Conservation (phyloP, 768 basidiomycete genomes). For the Amanita rubescens region DNA sequence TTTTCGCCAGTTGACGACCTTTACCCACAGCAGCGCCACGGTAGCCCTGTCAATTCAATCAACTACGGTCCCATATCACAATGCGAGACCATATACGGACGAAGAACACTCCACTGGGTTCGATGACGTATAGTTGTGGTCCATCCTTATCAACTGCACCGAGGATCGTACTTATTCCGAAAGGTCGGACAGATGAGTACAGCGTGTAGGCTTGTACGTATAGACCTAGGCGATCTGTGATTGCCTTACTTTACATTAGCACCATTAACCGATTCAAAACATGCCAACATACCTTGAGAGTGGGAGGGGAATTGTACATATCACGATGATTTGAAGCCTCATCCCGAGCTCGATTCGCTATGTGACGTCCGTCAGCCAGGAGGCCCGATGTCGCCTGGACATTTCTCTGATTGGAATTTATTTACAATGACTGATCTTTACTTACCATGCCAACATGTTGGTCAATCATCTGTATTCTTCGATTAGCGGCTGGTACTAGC, state of each 20-base stretch:
- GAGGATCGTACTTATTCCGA: conserved; percentile 90
- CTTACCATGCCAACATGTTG: conserved; percentile 85
- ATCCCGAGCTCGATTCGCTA: conserved; percentile 77
- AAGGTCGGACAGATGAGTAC: conserved; percentile 96
- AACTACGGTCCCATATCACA: not conserved
- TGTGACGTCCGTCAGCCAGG: conserved; percentile 86
- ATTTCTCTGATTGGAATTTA: not conserved
- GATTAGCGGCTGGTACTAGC: conserved; percentile 86
- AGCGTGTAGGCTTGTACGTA: conserved; percentile 95
- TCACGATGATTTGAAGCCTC: conserved; percentile 75
- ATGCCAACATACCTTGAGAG: conserved; percentile 57
- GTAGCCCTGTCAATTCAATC: conserved; percentile 59
- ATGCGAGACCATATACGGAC: conserved; percentile 34
- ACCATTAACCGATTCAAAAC: not conserved
- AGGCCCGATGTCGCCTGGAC: conserved; percentile 86
- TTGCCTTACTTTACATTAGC: conserved; percentile 17
- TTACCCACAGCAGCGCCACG: conserved; percentile 96
- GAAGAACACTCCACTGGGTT: conserved; percentile 90
- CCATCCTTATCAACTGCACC: conserved; percentile 85
- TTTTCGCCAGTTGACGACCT: conserved; percentile 96
- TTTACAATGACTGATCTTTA: not conserved
- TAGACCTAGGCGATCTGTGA: conserved; percentile 72
- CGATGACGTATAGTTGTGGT: conserved; percentile 82
- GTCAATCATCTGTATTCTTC: conserved; percentile 90
- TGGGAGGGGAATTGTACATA: conserved; percentile 61